These are phyloP conservation scores for Tilletia walkeri DNA, from an alignment of 1,284 basidiomycete genomes.

Conservation along the genomic window DNA sequence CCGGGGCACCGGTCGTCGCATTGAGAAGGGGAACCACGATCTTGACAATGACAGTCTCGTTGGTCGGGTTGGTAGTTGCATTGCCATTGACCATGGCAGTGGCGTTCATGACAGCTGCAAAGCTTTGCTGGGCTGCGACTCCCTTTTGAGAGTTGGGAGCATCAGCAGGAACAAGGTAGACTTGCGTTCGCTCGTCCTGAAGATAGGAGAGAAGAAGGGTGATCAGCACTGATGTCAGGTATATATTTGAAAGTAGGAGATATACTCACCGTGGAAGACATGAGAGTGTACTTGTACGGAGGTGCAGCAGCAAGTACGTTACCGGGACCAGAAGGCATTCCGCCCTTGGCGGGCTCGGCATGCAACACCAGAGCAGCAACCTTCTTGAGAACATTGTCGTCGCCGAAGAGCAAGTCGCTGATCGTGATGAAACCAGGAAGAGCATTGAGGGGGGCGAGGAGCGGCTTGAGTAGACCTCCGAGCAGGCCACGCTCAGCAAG, in stretches of 20 bases:
- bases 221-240: too few species aligned
- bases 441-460: conserved; percentile 25
- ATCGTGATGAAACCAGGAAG: conserved; percentile 29
- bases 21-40: conserved; percentile 18
- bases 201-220: too few species aligned
- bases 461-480: conserved; percentile 23
- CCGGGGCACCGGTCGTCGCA: not conserved
- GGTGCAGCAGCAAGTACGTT: not conserved
- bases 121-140: not conserved
- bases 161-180: conserved; percentile 23
- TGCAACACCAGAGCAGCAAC: conserved; percentile 23
- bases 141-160: not conserved
- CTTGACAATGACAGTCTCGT: conserved; percentile 15
- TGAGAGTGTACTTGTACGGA: conserved; percentile 18
- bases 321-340: conserved; percentile 4
- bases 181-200: conserved; percentile 24
- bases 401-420: conserved; percentile 24
- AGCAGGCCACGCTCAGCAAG: conserved; percentile 23
- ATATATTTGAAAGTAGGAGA: too few species aligned
- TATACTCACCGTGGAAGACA: conserved; percentile 14
- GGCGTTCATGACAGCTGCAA: not conserved
- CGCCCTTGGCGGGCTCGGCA: conserved; percentile 18
- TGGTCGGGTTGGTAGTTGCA: not conserved
- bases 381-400: conserved; percentile 24
- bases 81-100: not conserved